Evolutionary conservation across 1,139 yeast species (phyloP).

Genomic region (Schwanniomyces etchellsii): DNA sequence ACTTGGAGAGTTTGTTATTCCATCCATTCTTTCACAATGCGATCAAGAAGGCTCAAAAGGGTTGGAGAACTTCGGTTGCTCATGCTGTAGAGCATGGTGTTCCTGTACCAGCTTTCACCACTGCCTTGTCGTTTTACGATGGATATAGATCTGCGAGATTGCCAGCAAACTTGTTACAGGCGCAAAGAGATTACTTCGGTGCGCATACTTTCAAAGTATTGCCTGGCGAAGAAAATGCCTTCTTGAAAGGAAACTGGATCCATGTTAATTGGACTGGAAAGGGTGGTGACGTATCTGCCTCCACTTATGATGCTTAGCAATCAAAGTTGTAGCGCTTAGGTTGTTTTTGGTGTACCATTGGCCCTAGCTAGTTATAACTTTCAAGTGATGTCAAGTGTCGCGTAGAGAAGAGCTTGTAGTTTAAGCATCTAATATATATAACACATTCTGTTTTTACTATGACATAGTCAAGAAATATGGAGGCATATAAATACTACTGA

Average conservation of each 20-base stretch:
- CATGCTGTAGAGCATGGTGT: constrained; percentile 80
- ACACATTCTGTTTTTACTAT: too few relatives aligned
- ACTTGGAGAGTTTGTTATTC: constrained; percentile 91
- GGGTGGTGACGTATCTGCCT: constrained; percentile 96
- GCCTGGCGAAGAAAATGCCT: constrained; percentile 75
- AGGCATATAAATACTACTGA: too few relatives aligned
- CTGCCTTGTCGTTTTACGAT: constrained; percentile 97
- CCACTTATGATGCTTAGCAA: constrained; percentile 85
- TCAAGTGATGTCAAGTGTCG: neutral
- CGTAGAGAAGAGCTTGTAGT: neutral
- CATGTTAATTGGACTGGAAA: constrained; percentile 99
- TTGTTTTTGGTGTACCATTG: neutral
- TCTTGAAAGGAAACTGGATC: constrained; percentile 71
- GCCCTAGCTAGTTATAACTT: neutral
- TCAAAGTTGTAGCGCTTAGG: neutral
- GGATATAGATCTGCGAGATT: constrained; percentile 95
- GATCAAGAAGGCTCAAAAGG: constrained; percentile 85
- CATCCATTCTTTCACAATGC: constrained; percentile 92
- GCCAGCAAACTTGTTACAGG: constrained; percentile 98
- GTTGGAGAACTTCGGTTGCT: constrained; percentile 89
- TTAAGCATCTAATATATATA: constrained; percentile 1
- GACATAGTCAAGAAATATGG: too few relatives aligned
- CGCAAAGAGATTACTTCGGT: constrained; percentile 99
- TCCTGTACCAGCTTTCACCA: constrained; percentile 96
- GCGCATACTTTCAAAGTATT: constrained; percentile 98